Evolutionary conservation across 352 stramenopile genomes (phyloP).

Genomic region (Globisporangium cederbergense): DNA sequence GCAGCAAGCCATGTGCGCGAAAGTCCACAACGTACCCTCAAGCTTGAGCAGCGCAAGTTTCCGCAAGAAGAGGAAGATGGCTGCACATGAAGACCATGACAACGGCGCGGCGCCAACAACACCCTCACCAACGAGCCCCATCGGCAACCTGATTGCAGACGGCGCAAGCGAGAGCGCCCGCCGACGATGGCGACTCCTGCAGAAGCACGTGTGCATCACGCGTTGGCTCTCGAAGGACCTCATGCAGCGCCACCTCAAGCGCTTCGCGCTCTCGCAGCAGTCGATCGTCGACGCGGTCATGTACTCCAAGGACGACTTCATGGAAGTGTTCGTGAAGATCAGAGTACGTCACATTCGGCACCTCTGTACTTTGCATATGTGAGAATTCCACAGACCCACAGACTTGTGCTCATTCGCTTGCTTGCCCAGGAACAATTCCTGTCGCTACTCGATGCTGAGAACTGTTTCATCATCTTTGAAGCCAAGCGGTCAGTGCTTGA

Average conservation of each 20-base stretch:
- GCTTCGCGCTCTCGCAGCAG: slow-evolving; percentile 50
- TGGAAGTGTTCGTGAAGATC: slow-evolving; percentile 54
- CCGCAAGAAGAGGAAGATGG: slow-evolving; percentile 21
- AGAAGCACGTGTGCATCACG: slow-evolving; percentile 61
- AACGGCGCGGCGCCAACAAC: neutral
- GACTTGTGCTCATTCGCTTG: neutral
- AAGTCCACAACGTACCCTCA: slow-evolving; percentile 18
- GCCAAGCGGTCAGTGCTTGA: slow-evolving; percentile 48
- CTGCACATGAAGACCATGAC: neutral
- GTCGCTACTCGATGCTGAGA: slow-evolving; percentile 54
- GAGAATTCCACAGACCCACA: neutral
- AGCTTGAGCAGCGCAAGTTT: neutral
- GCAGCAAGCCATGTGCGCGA: slow-evolving; percentile 5
- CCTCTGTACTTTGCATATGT: too few species aligned
- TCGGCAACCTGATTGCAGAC: slow-evolving; percentile 3
- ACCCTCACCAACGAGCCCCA: neutral
- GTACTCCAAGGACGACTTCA: slow-evolving; percentile 38
- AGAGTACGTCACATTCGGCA: slow-evolving; percentile 8
- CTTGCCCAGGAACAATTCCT: slow-evolving; percentile 43
- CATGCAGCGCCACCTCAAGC: slow-evolving; percentile 36
- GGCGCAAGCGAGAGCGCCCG: slow-evolving; percentile 31
- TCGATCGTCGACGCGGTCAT: slow-evolving; percentile 47
- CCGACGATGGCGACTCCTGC: slow-evolving; percentile 51
- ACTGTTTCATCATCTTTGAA: slow-evolving; percentile 62
- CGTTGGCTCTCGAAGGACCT: slow-evolving; percentile 61